Conservation (phyloP, 2,329 filamentous ascomycete genomes). For the Triangularia verruculosa region DNA sequence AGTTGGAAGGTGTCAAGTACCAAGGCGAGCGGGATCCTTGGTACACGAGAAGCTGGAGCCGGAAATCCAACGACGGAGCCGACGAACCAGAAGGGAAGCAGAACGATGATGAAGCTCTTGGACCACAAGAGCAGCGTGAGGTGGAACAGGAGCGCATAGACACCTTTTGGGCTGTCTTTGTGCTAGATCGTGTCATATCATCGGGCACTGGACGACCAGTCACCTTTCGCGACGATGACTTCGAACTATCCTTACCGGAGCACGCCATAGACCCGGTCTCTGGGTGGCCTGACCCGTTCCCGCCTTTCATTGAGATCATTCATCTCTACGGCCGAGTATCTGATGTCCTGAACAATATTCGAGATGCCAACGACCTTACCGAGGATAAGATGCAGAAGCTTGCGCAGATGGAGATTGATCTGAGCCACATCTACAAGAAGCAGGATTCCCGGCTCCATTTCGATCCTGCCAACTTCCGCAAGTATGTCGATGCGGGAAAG, state of each 20-base stretch:
- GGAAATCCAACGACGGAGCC: slow-evolving; percentile 28
- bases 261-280: slow-evolving; percentile 39
- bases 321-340: slow-evolving; percentile 82
- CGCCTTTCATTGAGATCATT: slow-evolving; percentile 77
- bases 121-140: slow-evolving; percentile 55
- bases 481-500: slow-evolving; percentile 75
- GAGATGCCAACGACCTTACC: slow-evolving; percentile 69
- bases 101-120: slow-evolving; percentile 40
- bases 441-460: slow-evolving; percentile 75
- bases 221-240: slow-evolving; percentile 79
- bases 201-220: slow-evolving; percentile 82
- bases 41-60: slow-evolving; percentile 45
- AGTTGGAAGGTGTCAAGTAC: slow-evolving; percentile 68
- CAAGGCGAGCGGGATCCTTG: slow-evolving; percentile 53
- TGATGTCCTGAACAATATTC: slow-evolving; percentile 79
- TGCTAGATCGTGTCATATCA: slow-evolving; percentile 82
- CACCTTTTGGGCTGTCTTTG: slow-evolving; percentile 87
- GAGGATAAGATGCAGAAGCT: slow-evolving; percentile 69
- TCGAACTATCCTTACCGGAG: slow-evolving; percentile 68
- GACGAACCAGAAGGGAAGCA: slow-evolving; percentile 19
- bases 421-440: slow-evolving; percentile 69
- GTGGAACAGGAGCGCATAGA: slow-evolving; percentile 80
- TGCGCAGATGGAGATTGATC: slow-evolving; percentile 73
- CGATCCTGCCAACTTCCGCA: slow-evolving; percentile 81
- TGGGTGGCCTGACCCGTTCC: slow-evolving; percentile 74